phyloP scores from a whole-genome alignment of 352 stramenopile genomes.

The Pythium scleroteichum region DNA sequence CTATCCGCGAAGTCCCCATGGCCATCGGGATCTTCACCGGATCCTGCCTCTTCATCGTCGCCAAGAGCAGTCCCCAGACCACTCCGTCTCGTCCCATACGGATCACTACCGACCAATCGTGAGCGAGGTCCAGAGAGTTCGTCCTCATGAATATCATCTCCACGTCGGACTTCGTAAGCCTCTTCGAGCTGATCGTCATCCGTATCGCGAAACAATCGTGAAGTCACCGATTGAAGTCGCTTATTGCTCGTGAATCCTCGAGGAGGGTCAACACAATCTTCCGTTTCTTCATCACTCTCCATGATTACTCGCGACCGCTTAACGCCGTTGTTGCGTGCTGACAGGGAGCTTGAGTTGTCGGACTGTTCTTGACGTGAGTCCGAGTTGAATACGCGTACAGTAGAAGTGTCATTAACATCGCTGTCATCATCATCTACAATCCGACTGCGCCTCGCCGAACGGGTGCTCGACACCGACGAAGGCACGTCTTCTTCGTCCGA shows the following conservation, averaged over 20 bases:
- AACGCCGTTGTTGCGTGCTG: not conserved
- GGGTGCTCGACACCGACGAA: not conserved
- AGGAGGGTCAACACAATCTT: not conserved
- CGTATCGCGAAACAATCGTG: slow-evolving; percentile 19
- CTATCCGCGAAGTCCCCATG: not conserved
- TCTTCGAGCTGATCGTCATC: slow-evolving; percentile 20
- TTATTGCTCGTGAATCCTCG: slow-evolving; percentile 15
- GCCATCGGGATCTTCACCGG: not conserved
- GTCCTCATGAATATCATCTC: slow-evolving; percentile 1
- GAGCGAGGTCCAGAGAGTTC: not conserved
- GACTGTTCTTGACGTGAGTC: too few relatives aligned
- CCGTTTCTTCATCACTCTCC: slow-evolving; percentile 36
- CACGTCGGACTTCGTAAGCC: slow-evolving; percentile 15
- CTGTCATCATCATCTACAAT: slow-evolving; percentile 24
- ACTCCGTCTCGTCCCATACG: slow-evolving; percentile 8
- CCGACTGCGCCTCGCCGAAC: slow-evolving; percentile 1
- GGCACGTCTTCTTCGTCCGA: slow-evolving; percentile 23
- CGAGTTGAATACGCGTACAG: too few relatives aligned
- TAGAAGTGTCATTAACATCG: slow-evolving; percentile 20
- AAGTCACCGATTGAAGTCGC: slow-evolving; percentile 15
- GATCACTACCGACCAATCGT: slow-evolving; percentile 21
- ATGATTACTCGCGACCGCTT: slow-evolving; percentile 31
- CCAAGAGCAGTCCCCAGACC: too few relatives aligned
- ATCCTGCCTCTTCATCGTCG: not conserved
- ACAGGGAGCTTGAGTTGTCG: too few relatives aligned